Conservation (phyloP, 371 early-diverging fungal species). For the Basidiobolus heterosporus region DNA sequence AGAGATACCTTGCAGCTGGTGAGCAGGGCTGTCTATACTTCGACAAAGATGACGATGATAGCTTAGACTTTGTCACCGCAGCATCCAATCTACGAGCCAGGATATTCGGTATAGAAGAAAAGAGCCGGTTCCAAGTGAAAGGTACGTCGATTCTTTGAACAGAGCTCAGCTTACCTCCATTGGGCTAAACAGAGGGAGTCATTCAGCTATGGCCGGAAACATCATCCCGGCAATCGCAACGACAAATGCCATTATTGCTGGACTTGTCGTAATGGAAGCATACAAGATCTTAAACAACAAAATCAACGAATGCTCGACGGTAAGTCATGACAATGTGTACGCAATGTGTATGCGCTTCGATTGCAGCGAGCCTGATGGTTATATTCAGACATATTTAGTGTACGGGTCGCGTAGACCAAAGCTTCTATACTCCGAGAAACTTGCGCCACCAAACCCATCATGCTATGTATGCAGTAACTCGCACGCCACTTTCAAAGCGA, state of each 20-base stretch:
- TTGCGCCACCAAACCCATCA: slow-evolving; percentile 31
- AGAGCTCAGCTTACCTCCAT: no score
- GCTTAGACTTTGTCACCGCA: slow-evolving; percentile 82
- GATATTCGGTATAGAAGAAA: slow-evolving; percentile 58
- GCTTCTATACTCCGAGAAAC: slow-evolving; percentile 26
- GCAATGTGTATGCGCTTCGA: background rate
- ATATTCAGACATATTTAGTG: slow-evolving; percentile 28
- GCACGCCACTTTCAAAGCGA: slow-evolving; percentile 21
- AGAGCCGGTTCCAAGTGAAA: slow-evolving; percentile 77
- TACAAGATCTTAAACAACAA: slow-evolving; percentile 46
- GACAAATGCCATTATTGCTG: slow-evolving; percentile 97
- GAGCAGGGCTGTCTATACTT: slow-evolving; percentile 36
- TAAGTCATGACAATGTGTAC: no score
- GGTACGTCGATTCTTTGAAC: slow-evolving; percentile 21
- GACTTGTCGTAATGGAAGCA: slow-evolving; percentile 78
- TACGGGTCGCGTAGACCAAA: slow-evolving; percentile 27
- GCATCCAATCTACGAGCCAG: slow-evolving; percentile 74
- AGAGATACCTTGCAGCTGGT: slow-evolving; percentile 18
- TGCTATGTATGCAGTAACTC: slow-evolving; percentile 38
- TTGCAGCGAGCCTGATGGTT: background rate
- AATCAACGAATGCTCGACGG: slow-evolving; percentile 30
- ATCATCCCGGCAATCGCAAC: slow-evolving; percentile 99
- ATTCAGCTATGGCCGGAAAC: slow-evolving; percentile 36
- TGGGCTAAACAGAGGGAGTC: no score
- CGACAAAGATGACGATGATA: slow-evolving; percentile 87